These are phyloP conservation scores for Prunus armeniaca DNA, from an alignment of 306 rosid species.

Conservation along the genomic window DNA sequence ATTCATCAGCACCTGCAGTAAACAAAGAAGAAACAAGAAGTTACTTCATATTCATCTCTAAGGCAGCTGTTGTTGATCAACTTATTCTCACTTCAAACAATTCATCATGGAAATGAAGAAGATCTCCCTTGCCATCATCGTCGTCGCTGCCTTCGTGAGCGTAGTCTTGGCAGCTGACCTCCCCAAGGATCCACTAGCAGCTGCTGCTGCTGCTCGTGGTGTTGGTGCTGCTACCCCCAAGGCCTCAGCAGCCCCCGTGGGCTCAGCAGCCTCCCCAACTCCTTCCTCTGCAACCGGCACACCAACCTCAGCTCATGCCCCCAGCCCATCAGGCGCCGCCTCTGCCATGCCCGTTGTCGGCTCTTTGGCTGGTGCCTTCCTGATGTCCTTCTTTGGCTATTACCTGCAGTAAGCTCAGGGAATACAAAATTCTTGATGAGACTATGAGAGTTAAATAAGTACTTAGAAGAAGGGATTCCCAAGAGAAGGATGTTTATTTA, in stretches of 20 bases:
- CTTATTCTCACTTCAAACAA: neutral
- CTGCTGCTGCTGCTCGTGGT: neutral
- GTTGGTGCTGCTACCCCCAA: neutral
- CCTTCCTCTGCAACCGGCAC: neutral
- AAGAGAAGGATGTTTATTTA: neutral
- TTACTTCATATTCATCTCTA: neutral
- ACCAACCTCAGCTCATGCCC: constrained; percentile 9
- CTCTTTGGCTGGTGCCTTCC: constrained; percentile 8
- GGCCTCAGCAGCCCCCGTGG: neutral
- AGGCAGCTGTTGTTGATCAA: neutral
- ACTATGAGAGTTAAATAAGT: neutral
- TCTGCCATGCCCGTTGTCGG: neutral
- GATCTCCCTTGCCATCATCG: constrained; percentile 5
- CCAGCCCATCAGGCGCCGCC: neutral
- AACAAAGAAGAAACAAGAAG: neutral
- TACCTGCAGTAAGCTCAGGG: constrained; percentile 36
- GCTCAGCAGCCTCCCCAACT: neutral
- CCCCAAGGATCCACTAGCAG: neutral
- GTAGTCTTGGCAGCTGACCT: neutral
- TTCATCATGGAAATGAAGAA: constrained; percentile 21
- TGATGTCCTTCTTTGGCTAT: constrained; percentile 8
- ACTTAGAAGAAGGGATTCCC: neutral
- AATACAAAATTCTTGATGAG: neutral
- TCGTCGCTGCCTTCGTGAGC: constrained; percentile 4
- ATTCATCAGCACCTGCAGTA: constrained; percentile 4